Evolutionary conservation across 306 rosid genomes (phyloP), one percentile per base, ranked within the genome.

Genomic region (Delonix regia): DNA sequence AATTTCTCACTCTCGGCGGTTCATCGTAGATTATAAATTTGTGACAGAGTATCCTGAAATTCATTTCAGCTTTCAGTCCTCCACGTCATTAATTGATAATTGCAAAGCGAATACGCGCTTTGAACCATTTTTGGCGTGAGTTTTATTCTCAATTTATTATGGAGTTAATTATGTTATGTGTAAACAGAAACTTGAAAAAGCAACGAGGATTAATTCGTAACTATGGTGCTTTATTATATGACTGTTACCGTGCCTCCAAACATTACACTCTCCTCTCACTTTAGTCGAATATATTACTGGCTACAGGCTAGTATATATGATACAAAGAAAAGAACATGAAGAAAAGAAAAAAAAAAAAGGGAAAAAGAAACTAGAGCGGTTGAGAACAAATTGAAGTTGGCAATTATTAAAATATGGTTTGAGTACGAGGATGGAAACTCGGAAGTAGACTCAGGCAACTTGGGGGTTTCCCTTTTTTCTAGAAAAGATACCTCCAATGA

Each of bases 401-500:
- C 13, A 68, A 80, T 83, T 86, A 69, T 80, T 77, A 59, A 80
- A 73, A 61, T 9, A 67, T 27, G 9, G 42, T 14, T 10, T 14
- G 5, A 63, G 41, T 6, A 30, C 8, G 7, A 13, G n/a, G 13
- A 6, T 13, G 11, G 33, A 56, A 39, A 27, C 5, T 30, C 15
- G 41, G 41, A 60, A 57, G 25, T 16, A 34, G 9, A 27, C 1
- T 85, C 84, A 86, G 39, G 92, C 57, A 48, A 82, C 60, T 69
- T 81, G 75, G 12, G 80, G 70, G 84, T 33, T 80, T 61, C 80
- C 81, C 83, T 88, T 95, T 84, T 93, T 95, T 87, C 86, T 91
- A 2, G 90, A 88, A 60, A 95, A 95, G 55, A 95, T 64, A 12
- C 83, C 92, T 71, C 89, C 90, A 12, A 95, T 85, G 0, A 88